Base-by-base conservation (phyloP, 2,329 filamentous ascomycete species). In the Phialemonium atrogriseum region DNA sequence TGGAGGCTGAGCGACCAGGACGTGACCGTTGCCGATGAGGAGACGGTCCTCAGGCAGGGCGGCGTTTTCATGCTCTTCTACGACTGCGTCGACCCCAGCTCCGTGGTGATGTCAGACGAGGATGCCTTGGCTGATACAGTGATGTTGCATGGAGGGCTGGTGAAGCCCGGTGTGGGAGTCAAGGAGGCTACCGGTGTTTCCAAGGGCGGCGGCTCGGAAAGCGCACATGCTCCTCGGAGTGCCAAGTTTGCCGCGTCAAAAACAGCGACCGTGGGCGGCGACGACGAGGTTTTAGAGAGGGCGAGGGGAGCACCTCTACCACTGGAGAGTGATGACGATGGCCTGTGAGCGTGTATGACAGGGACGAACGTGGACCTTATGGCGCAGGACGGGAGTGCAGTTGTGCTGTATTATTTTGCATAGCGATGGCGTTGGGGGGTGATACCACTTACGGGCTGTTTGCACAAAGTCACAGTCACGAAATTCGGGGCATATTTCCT, bases 1-100 rank as follows among this genome's bases (percentile, higher is more conserved):
- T 98, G 86, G 80, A 71, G 84, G 11, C 67, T 96, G 17, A 96
- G 89, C 52, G 89, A 96, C 47, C 84, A 94, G 38, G 79, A 82
- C 40, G 88, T 96, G 7, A 74, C 68, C 38, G 68, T 73, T 41
- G 81, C 88, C 15, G 73, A 73, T 13, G 84, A 94, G 51, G 69
- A 79, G 9, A 70, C 72, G 17, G 84, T 94, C 1, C 61, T 91
- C 30, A 69, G 67, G 3, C 80, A 94, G 44, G 78, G 78, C 0
- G 86, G 85, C 2, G 89, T 88, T 1, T 96, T 96, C 51, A 96
- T 98, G 89, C 70, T 96, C 1, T 96, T 96, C 54, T 98, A 96
- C 54, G 89, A 98, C 52, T 75, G 73, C 27, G 62, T 82, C 15
- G 76, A 81, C 35, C 55, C 66, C 1, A 60, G 53, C 22, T 61